phyloP scores from a whole-genome alignment of 371 early-diverging fungal genomes.

The Rhizopus stolonifer region DNA sequence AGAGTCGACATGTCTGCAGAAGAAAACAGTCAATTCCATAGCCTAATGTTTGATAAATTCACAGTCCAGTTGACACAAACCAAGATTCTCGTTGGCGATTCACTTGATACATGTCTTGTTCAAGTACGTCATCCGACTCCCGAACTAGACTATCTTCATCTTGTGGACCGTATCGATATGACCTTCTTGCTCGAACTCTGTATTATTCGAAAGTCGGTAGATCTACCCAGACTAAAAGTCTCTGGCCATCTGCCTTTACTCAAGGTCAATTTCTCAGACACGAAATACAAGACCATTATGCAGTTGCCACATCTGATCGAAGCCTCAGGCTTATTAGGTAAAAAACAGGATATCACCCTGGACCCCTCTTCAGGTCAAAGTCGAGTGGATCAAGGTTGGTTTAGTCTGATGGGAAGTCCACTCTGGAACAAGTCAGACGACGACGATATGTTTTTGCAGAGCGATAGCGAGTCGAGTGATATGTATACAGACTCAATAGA shows the following conservation, averaged over 20 bases:
- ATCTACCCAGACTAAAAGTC: conserved; percentile 75
- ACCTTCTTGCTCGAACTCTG: conserved; percentile 80
- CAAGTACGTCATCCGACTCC: conserved; percentile 54
- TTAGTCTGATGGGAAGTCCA: conserved; percentile 32
- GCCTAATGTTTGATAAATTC: conserved; percentile 91
- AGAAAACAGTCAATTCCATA: conserved; percentile 70
- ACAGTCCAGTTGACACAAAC: conserved; percentile 79
- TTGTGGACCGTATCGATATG: conserved; percentile 89
- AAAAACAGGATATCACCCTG: neutral
- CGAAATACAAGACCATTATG: conserved; percentile 93
- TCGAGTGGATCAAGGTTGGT: conserved; percentile 28
- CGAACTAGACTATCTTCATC: conserved; percentile 62
- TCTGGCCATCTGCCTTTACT: conserved; percentile 86
- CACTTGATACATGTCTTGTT: conserved; percentile 71
- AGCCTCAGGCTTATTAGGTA: conserved; percentile 39
- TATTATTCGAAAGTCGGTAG: conserved; percentile 77
- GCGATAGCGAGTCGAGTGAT: conserved; percentile 31
- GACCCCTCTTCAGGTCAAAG: conserved; percentile 1
- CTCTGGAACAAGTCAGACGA: conserved; percentile 27
- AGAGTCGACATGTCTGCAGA: conserved; percentile 64
- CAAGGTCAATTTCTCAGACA: conserved; percentile 90
- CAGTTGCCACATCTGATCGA: conserved; percentile 64
- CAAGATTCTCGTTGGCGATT: conserved; percentile 81
- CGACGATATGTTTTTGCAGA: conserved; percentile 29
- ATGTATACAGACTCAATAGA: conserved; percentile 33